Base-by-base conservation (phyloP, 2,329 filamentous ascomycete genomes). In the Diaporthe caulivora region DNA sequence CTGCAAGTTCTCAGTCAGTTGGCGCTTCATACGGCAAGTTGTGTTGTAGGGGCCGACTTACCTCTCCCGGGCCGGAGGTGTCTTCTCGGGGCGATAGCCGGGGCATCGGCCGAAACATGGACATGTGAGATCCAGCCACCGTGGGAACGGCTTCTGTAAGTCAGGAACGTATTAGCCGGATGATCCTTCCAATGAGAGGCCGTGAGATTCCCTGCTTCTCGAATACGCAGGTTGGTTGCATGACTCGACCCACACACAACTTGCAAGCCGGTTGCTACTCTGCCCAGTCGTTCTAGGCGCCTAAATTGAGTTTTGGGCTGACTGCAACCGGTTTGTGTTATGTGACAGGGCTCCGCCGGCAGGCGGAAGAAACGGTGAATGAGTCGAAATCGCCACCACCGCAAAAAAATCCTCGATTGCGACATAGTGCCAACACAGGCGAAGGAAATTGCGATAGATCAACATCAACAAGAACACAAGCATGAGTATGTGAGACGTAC, bases 111-210 rank as follows among this genome's bases (percentile, higher is more conserved):
- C 96, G 94, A 80, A 97, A 95, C 79, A 96, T 91, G 75, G 94
- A 97, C 95, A 98, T 98, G 84, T 98, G 95, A 69, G 96, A 98
- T 71, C 97, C 97, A 76, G 95, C 95, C 77, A 99, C 95, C 44
- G 94, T 98, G 55, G 96, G 95, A 47, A 92, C 89, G 55, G 87
- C 86, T 83, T 91, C 89, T 87, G 80, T 77, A 83, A 75, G 78
- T 78, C 76, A 79, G 34, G 26, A 26, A 68, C 78, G 76, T 75
- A 81, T 84, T 83, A 85, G 84, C 80, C 74, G 73, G 71, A 62
- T 34, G 34, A 62, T 72, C 75, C 73, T 49, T 72, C 78, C 77
- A 81, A 81, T 79, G 57, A 78, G 73, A 65, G 29, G 44, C 24
- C 18, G 64, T 44, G 29, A 68, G 57, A 40, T 62, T 34, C 73